Percentiles rank a stretch among this genome's conserved stretches.
phyloP scores from a whole-genome alignment of 2,329 filamentous ascomycete genomes.

The Sporothrix mexicana region DNA sequence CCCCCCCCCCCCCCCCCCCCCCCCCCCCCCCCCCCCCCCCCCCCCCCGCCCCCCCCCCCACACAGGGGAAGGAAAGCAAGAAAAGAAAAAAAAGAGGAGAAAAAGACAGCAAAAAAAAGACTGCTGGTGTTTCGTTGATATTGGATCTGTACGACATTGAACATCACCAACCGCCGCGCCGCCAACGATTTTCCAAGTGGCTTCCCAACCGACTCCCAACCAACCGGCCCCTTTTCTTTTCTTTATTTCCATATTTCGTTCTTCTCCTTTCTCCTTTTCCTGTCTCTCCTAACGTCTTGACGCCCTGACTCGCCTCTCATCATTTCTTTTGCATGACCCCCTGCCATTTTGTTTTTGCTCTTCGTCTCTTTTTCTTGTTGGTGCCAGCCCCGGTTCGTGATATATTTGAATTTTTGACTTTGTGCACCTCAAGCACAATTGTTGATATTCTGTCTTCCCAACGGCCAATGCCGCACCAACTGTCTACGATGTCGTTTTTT shows the following conservation, averaged over 20 bases:
- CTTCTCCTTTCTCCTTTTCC: not conserved
- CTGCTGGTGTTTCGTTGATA: conserved; percentile 25
- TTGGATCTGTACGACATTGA: conserved; percentile 21
- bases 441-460: not conserved
- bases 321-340: conserved; percentile 12
- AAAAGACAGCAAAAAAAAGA: not conserved
- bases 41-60: too few relatives aligned
- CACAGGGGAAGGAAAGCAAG: not conserved
- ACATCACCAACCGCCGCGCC: conserved; percentile 26
- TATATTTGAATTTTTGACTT: not conserved
- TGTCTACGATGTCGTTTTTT: conserved; percentile 14
- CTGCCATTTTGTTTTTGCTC: not conserved
- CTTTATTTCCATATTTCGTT: not conserved
- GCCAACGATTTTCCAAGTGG: not conserved
- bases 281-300: not conserved
- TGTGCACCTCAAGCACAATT: not conserved
- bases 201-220: not conserved
- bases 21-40: too few relatives aligned
- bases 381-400: not conserved
- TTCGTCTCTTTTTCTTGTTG: not conserved
- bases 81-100: not conserved
- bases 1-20: too few relatives aligned
- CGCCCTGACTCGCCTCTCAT: not conserved
- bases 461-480: conserved; percentile 3
- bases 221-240: conserved; percentile 7